Percentiles rank a stretch among this genome's conserved stretches.
phyloP scores from a whole-genome alignment of 208 protist species.

The Endotrypanum monterogeii region DNA sequence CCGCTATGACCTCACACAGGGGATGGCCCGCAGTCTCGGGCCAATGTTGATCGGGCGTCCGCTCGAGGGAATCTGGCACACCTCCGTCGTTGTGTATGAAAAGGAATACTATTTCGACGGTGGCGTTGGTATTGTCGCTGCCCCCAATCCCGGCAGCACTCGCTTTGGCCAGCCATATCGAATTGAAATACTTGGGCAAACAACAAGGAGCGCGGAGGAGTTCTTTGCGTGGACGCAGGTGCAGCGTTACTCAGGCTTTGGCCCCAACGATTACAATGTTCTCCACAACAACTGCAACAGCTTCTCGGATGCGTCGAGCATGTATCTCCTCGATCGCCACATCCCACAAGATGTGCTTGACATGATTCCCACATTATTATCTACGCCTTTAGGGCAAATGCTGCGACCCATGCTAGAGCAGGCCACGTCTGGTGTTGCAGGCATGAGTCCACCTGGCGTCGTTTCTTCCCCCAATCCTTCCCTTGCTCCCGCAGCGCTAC shows the following conservation, averaged over 20 bases:
- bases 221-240: slow-evolving; percentile 60
- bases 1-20: slow-evolving; percentile 94
- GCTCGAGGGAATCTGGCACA: slow-evolving; percentile 95
- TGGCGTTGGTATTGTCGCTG: slow-evolving; percentile 70
- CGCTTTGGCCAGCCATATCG: slow-evolving; percentile 80
- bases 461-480: neutral
- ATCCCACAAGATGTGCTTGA: slow-evolving; percentile 75
- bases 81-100: slow-evolving; percentile 90
- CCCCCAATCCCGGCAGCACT: slow-evolving; percentile 52
- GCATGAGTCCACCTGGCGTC: neutral
- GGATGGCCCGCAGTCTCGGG: slow-evolving; percentile 83
- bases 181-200: slow-evolving; percentile 61
- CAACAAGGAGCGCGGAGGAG: slow-evolving; percentile 52
- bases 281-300: slow-evolving; percentile 95
- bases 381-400: slow-evolving; percentile 82
- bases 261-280: slow-evolving; percentile 86
- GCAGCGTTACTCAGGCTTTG: slow-evolving; percentile 43
- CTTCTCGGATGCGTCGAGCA: slow-evolving; percentile 84
- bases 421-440: slow-evolving; percentile 36
- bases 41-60: slow-evolving; percentile 77
- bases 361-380: slow-evolving; percentile 77
- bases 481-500: neutral
- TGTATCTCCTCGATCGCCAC: slow-evolving; percentile 68
- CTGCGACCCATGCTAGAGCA: slow-evolving; percentile 79
- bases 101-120: slow-evolving; percentile 94